Percentiles rank a stretch among this genome's conserved stretches.
phyloP scores from a whole-genome alignment of 2,329 filamentous ascomycete genomes.

The Trichoderma simmonsii region DNA sequence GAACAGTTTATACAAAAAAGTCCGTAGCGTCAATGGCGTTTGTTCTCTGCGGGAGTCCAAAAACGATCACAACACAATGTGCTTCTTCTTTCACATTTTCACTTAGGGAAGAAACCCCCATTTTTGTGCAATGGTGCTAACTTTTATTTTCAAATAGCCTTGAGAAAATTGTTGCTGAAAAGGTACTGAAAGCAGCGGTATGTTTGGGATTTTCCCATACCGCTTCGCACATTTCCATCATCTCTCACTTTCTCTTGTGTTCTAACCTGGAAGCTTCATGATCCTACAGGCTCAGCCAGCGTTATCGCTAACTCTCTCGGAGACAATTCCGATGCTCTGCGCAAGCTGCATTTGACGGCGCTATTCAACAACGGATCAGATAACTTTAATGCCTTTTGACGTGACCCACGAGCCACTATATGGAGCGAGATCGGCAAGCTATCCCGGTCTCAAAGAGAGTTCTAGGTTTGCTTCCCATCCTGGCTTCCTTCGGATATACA shows the following conservation, averaged over 20 bases:
- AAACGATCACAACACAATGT: not conserved
- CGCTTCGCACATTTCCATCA: not conserved
- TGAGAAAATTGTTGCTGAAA: not conserved
- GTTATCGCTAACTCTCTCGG: not conserved
- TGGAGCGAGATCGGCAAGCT: not conserved
- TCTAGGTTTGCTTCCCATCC: not conserved
- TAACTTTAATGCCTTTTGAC: slow-evolving; percentile 7
- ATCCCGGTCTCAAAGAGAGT: not conserved
- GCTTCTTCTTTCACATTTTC: not conserved
- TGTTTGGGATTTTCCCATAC: not conserved
- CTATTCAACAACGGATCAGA: not conserved
- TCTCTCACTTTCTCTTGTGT: not conserved
- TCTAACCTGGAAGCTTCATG: not conserved
- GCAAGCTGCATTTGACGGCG: not conserved
- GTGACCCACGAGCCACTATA: not conserved
- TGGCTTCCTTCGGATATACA: not conserved
- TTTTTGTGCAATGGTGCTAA: no score
- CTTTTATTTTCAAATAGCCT: no score
- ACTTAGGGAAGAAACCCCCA: not conserved
- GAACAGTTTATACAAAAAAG: not conserved
- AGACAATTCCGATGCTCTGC: not conserved
- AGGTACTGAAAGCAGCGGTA: not conserved
- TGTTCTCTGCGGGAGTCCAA: not conserved
- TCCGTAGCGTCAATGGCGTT: not conserved
- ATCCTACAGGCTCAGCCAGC: not conserved